Evolutionary conservation across 768 basidiomycete genomes (phyloP).

Genomic region (Calocybe indica): DNA sequence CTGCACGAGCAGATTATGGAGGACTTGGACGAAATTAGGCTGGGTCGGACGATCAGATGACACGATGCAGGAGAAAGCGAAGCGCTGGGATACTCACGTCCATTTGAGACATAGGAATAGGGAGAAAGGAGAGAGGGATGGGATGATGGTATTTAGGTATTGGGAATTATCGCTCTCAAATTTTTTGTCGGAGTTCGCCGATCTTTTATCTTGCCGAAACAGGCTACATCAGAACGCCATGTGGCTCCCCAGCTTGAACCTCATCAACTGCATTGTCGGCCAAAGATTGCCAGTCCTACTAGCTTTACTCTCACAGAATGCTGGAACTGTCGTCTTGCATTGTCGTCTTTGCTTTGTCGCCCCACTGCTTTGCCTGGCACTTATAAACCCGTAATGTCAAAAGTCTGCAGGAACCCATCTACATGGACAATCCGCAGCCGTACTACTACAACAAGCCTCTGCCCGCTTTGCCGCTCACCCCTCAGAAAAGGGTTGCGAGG

Average conservation of each 20-base stretch:
- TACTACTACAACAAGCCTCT: too few relatives aligned
- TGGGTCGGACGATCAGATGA: slow-evolving; percentile 23
- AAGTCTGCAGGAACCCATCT: slow-evolving; percentile 1
- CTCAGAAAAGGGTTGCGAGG: too few relatives aligned
- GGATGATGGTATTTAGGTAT: slow-evolving; percentile 10
- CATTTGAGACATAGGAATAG: slow-evolving; percentile 27
- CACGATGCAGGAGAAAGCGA: slow-evolving; percentile 5
- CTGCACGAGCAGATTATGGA: slow-evolving; percentile 83
- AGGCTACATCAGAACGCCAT: neutral
- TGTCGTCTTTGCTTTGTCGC: neutral
- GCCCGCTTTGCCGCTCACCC: too few relatives aligned
- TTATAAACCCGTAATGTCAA: neutral
- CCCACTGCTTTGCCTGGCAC: neutral
- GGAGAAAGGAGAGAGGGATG: slow-evolving; percentile 19
- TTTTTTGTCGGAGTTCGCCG: slow-evolving; percentile 58
- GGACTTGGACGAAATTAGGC: slow-evolving; percentile 70
- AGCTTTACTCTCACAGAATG: too few relatives aligned
- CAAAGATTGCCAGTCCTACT: neutral
- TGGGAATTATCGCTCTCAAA: slow-evolving; percentile 25
- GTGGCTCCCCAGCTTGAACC: neutral
- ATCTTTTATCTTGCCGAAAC: slow-evolving; percentile 23
- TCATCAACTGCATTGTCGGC: neutral
- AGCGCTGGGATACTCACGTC: slow-evolving; percentile 36
- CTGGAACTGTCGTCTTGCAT: neutral
- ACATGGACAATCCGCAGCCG: too few relatives aligned